A percentile compares a stretch with the other conserved stretches of the same genome.
These are phyloP conservation scores for Pseudoneurospora amorphoporcata DNA, from an alignment of 495 filamentous ascomycete genomes.

Conservation along the genomic window DNA sequence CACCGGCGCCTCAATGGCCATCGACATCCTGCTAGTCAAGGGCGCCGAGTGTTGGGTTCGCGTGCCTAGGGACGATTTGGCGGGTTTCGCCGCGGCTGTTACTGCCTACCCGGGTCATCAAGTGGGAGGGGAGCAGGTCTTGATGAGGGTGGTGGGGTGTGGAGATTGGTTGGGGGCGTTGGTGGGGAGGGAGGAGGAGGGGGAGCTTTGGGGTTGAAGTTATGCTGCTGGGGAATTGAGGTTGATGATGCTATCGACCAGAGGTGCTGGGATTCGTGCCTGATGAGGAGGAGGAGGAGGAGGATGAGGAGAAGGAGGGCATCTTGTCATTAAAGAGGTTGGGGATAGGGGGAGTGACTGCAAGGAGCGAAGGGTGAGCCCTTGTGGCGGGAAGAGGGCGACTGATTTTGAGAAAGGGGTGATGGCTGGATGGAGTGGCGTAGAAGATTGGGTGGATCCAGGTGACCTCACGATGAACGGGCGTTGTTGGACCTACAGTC, in stretches of 20 bases:
- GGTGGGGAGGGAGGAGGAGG: slow-evolving; percentile 28
- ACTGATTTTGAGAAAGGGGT: neutral
- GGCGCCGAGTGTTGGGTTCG: slow-evolving; percentile 58
- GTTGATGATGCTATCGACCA: neutral
- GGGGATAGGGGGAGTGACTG: neutral
- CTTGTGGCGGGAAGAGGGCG: neutral
- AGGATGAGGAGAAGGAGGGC: neutral
- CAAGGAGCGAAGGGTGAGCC: neutral
- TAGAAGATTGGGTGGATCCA: no score
- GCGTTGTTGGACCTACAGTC: no score
- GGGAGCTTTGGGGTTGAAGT: slow-evolving; percentile 25
- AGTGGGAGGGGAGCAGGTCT: slow-evolving; percentile 25
- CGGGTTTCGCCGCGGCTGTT: slow-evolving; percentile 47
- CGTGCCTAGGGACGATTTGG: slow-evolving; percentile 57
- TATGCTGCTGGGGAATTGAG: neutral
- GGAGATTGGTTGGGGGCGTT: slow-evolving; percentile 39
- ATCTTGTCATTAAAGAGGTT: neutral
- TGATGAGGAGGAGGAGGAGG: neutral
- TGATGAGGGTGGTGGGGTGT: slow-evolving; percentile 28
- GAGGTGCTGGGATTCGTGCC: neutral
- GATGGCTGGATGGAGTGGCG: no score
- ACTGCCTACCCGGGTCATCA: slow-evolving; percentile 55
- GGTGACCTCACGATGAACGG: no score
- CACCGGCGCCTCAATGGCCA: slow-evolving; percentile 60
- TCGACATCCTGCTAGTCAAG: slow-evolving; percentile 68